These are phyloP conservation scores for Mucor velutinosus DNA, from an alignment of 371 early-diverging fungal species.

Conservation along the genomic window DNA sequence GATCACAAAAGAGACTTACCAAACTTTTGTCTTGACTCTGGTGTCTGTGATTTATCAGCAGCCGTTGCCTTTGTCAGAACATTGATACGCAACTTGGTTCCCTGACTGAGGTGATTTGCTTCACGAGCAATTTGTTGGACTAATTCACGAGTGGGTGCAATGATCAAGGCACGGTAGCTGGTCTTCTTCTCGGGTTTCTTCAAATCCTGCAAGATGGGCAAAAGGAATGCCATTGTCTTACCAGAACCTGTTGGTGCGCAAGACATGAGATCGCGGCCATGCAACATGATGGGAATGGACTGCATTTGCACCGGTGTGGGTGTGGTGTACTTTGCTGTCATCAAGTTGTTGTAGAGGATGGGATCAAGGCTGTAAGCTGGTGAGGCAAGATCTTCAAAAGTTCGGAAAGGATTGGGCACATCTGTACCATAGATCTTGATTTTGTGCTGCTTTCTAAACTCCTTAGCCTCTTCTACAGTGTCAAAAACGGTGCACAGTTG, in stretches of 20 bases:
- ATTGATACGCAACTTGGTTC: constrained; percentile 74
- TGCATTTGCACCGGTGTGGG: constrained; percentile 98
- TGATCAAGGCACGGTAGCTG: constrained; percentile 87
- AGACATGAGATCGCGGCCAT: constrained; percentile 88
- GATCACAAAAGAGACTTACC: constrained; percentile 34
- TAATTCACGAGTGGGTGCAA: constrained; percentile 98
- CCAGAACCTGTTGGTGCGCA: constrained; percentile 98
- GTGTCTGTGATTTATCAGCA: constrained; percentile 66
- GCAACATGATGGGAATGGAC: constrained; percentile 82
- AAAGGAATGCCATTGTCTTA: constrained; percentile 95
- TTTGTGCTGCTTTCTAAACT: constrained; percentile 69
- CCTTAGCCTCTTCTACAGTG: constrained; percentile 34
- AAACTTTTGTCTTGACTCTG: constrained; percentile 70
- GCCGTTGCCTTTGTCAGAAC: constrained; percentile 80
- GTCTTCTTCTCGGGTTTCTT: constrained; percentile 68
- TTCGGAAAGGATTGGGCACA: constrained; percentile 81
- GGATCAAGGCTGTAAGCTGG: constrained; percentile 70
- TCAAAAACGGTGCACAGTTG: constrained; percentile 19
- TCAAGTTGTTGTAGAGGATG: constrained; percentile 70
- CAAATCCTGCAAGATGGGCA: constrained; percentile 90
- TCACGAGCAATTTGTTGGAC: constrained; percentile 92
- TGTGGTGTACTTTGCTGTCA: constrained; percentile 65
- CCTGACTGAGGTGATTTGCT: constrained; percentile 67
- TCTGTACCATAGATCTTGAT: constrained; percentile 89
- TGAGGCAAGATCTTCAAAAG: constrained; percentile 76